A percentile compares a stretch with the other conserved stretches of the same genome.
These are phyloP conservation scores for Amphicarpaea edgeworthii DNA, from an alignment of 306 rosid genomes.

Conservation along the genomic window DNA sequence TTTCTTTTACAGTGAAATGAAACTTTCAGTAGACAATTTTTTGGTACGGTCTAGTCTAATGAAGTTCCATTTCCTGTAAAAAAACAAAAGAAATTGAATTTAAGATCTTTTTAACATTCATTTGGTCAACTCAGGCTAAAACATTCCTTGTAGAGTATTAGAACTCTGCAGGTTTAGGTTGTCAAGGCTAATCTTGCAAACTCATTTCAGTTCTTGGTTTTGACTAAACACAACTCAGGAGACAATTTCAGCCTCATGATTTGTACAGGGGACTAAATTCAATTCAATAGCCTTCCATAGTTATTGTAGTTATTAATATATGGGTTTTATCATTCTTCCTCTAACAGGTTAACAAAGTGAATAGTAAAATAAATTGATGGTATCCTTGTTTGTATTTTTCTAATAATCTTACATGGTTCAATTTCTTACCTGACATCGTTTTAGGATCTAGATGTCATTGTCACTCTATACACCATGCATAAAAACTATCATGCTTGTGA, in stretches of 20 bases:
- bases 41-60: neutral
- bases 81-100: neutral
- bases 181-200: neutral
- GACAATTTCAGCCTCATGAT: slow-evolving; percentile 3
- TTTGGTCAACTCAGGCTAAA: neutral
- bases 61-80: neutral
- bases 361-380: neutral
- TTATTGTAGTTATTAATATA: neutral
- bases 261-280: neutral
- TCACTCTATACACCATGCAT: neutral
- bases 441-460: neutral
- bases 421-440: neutral
- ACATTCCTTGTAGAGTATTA: neutral
- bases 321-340: neutral
- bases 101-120: neutral
- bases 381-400: neutral
- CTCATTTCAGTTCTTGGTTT: neutral
- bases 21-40: neutral
- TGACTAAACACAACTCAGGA: neutral
- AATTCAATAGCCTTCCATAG: neutral
- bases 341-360: neutral
- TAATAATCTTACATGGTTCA: neutral
- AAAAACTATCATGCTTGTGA: neutral
- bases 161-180: neutral
- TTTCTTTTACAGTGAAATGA: neutral